phyloP scores from a whole-genome alignment of 2,329 filamentous ascomycete species.

The Calcarisporium arbuscula region DNA sequence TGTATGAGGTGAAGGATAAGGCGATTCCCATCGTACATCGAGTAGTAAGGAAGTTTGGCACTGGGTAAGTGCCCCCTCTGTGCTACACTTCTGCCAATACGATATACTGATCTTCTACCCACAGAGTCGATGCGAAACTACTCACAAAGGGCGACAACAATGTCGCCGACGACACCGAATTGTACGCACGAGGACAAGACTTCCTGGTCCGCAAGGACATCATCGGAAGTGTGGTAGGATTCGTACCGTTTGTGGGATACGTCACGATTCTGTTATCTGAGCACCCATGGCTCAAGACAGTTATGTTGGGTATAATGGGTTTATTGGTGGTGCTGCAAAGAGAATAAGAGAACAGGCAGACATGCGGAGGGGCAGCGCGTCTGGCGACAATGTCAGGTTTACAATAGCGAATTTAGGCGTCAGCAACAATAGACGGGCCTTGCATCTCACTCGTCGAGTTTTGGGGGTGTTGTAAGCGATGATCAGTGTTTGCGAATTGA shows the following conservation, averaged over 20 bases:
- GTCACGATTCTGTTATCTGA: constrained; percentile 94
- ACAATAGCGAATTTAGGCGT: too few species aligned
- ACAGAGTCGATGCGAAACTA: constrained; percentile 57
- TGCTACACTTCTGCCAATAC: constrained; percentile 7
- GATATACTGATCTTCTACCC: too few species aligned
- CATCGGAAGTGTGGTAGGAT: constrained; percentile 85
- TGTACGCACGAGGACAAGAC: constrained; percentile 77
- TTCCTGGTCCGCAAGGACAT: constrained; percentile 85
- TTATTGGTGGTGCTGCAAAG: constrained; percentile 86
- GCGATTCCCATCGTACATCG: constrained; percentile 97
- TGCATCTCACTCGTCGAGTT: too few species aligned
- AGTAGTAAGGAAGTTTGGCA: constrained; percentile 68
- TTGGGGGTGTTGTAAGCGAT: too few species aligned
- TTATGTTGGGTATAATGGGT: constrained; percentile 91
- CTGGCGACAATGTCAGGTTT: too few species aligned
- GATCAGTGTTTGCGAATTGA: too few species aligned
- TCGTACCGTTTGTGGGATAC: constrained; percentile 92
- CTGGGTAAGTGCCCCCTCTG: constrained; percentile 35
- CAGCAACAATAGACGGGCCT: too few species aligned
- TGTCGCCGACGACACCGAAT: constrained; percentile 80
- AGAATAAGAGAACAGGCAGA: constrained; percentile 67
- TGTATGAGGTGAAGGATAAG: constrained; percentile 81
- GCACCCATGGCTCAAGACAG: constrained; percentile 95
- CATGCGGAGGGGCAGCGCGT: too few species aligned
- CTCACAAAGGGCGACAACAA: constrained; percentile 99